Base-by-base conservation (phyloP, 371 early-diverging fungal genomes). In the Mortierella sp. region DNA sequence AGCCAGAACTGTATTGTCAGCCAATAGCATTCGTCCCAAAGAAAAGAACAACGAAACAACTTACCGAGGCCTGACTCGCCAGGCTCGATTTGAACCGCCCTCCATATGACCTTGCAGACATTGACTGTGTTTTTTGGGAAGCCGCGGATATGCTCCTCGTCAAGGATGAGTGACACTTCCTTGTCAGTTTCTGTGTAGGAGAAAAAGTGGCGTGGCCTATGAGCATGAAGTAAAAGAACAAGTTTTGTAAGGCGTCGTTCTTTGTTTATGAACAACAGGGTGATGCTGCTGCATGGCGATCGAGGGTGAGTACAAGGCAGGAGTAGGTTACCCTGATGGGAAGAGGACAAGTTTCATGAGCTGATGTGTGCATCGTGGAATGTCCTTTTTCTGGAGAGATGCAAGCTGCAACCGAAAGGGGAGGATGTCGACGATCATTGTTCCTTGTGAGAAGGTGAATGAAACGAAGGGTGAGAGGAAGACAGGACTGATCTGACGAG, bases 291-390 rank as follows among this genome's bases (percentile, higher is more conserved):
- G 58, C 27, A 29, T 29, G 60, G 60, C n/a, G 60, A 16, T 60
- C 60, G n/a, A 32, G 14, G 21, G 32, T 32, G 16, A 60, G 60
- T 51, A 5, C 32, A 29, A 60, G 7, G 41, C 6, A 4, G 32
- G 27, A 2, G 24, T 5, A 32, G 14, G 4, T 43, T 85, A 85
- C 86, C 86, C 80, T 43, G 79, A 38, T 4, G 86, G 86, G 51
- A 85, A 85, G 38, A 85, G 75, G 71, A 85, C 77, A 4, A 85
- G 70, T 21, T 82, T 85, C 86, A 85, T 85, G 49, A 85, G 86
- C 77, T 85, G 86, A 43, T 85, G 82, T 16, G 86, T 85, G 77
- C 86, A 85, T 56, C 82, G 79, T 14, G 86, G 86, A 48, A 85
- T 85, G 72, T 81, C 82, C 24, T 49, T 63, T 80, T 85, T 85